These are phyloP conservation scores for Edaphochlamys debaryana DNA, from an alignment of 139 green algal genomes.

Conservation along the genomic window DNA sequence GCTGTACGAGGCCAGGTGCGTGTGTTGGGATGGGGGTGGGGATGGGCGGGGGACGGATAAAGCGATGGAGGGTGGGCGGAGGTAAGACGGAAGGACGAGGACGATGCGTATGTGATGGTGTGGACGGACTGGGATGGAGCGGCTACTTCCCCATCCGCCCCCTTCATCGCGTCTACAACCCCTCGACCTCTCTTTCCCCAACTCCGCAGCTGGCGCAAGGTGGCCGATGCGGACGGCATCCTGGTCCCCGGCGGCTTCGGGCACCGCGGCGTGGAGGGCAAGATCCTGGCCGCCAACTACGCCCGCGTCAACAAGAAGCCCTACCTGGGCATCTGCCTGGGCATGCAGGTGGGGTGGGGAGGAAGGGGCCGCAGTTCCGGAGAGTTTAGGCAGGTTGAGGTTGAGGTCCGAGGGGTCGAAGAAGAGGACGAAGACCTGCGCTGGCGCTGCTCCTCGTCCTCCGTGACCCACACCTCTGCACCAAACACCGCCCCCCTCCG, in stretches of 20 bases:
- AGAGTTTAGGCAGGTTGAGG: background rate
- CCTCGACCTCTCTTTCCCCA: no score
- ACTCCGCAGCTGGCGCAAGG: constrained; percentile 59
- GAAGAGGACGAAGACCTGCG: no score
- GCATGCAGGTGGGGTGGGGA: constrained; percentile 86
- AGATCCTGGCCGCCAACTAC: constrained; percentile 92
- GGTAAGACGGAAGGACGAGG: background rate
- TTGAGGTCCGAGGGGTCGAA: no score
- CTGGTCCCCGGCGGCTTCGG: constrained; percentile 98
- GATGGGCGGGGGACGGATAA: background rate
- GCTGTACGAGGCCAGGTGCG: constrained; percentile 62
- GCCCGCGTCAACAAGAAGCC: constrained; percentile 83
- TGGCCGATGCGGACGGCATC: constrained; percentile 83
- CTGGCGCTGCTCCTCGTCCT: background rate
- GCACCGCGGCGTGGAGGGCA: constrained; percentile 92
- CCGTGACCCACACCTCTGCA: background rate
- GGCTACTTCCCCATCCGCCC: no score
- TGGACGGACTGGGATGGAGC: no score
- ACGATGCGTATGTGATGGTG: no score
- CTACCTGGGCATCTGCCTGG: constrained; percentile 99
- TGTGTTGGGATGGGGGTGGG: background rate
- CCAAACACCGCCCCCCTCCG: background rate
- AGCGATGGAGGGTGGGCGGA: background rate
- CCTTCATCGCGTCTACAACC: no score
- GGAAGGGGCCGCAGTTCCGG: no score